phyloP scores from a whole-genome alignment of 2,329 filamentous ascomycete genomes.

The Colletotrichum lupini region DNA sequence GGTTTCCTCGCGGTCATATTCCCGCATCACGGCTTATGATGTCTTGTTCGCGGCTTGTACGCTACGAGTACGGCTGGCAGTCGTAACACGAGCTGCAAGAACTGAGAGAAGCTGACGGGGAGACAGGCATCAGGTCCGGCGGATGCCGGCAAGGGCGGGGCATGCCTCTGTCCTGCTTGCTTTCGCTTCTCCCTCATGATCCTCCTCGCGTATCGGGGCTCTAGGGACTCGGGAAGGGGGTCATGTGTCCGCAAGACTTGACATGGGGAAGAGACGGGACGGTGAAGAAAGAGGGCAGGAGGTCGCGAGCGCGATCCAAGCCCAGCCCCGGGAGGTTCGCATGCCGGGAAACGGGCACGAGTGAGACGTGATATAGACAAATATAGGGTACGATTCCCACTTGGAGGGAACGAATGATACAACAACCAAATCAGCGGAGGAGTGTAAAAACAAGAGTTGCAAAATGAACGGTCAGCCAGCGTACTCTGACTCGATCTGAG shows the following conservation, averaged over 20 bases:
- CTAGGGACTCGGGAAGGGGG: not conserved
- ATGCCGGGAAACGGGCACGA: constrained; percentile 3
- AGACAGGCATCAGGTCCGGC: constrained; percentile 13
- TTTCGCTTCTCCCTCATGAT: constrained; percentile 29
- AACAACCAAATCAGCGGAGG: not conserved
- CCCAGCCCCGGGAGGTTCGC: constrained; percentile 4
- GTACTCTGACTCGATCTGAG: not conserved
- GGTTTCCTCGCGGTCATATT: not conserved
- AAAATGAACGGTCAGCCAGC: not conserved
- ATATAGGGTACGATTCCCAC: not conserved
- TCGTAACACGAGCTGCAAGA: not conserved
- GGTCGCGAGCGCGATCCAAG: not conserved
- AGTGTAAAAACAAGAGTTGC: not conserved
- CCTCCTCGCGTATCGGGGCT: constrained; percentile 21
- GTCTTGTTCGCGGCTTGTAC: not conserved
- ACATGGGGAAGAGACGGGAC: not conserved
- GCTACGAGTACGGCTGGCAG: not conserved
- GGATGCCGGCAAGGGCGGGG: constrained; percentile 18
- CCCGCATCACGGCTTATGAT: not conserved
- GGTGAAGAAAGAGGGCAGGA: not conserved
- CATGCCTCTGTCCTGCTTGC: not conserved
- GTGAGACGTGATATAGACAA: constrained; percentile 13
- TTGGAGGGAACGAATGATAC: not conserved
- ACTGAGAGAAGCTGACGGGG: not conserved
- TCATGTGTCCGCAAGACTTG: not conserved